A percentile compares a stretch with the other conserved stretches of the same genome.
These are phyloP conservation scores for Penicillium sp. DNA, from an alignment of 2,329 filamentous ascomycete species.

Conservation along the genomic window DNA sequence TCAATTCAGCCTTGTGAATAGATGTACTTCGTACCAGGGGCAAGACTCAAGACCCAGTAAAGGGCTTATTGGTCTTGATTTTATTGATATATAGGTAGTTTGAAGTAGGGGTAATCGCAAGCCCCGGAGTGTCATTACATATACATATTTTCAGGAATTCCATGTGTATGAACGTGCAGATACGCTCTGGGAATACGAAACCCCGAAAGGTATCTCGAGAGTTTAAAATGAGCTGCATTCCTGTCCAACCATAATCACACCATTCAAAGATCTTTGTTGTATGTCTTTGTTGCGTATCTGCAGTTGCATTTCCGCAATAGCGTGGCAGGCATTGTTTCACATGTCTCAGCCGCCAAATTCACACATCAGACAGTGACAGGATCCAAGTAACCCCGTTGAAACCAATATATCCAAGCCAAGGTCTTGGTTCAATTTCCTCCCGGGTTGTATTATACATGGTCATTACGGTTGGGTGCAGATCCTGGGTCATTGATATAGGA, in stretches of 20 bases:
- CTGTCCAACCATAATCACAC: not conserved
- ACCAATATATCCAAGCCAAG: not conserved
- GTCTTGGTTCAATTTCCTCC: not conserved
- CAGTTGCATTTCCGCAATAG: slow-evolving; percentile 8
- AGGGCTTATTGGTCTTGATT: not conserved
- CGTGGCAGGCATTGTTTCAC: slow-evolving; percentile 12
- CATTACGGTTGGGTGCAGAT: not conserved
- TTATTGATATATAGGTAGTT: not conserved
- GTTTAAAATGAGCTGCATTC: not conserved
- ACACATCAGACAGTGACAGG: not conserved
- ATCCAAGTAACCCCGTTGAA: not conserved
- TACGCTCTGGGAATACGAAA: not conserved
- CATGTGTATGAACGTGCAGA: not conserved
- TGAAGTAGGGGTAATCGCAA: not conserved
- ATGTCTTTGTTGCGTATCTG: slow-evolving; percentile 6
- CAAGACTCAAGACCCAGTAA: not conserved
- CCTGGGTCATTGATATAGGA: not conserved
- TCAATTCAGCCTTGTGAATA: not conserved
- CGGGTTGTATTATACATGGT: not conserved
- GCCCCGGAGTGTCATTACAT: not conserved
- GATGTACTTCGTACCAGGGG: not conserved
- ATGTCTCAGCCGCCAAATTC: slow-evolving; percentile 10
- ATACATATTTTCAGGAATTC: not conserved
- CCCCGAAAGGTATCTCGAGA: not conserved
- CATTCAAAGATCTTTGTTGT: slow-evolving; percentile 9